A percentile compares a stretch with the other conserved stretches of the same genome.
phyloP scores from a whole-genome alignment of 2,329 filamentous ascomycete genomes.

The Trichophyton rubrum region DNA sequence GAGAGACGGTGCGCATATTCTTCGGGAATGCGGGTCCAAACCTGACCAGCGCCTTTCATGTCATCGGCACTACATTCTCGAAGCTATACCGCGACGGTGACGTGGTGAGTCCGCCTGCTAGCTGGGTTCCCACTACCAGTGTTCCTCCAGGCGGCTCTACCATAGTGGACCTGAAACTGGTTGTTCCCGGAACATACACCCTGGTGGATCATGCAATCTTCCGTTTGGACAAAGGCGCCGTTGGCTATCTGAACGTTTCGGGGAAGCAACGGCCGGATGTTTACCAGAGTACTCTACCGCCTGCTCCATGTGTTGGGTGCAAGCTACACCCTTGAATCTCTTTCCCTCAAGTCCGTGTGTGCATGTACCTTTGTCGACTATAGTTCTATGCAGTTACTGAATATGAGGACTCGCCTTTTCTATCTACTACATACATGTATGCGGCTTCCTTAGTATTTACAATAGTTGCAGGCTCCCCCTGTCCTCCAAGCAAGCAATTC shows the following conservation, averaged over 20 bases:
- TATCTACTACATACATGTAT: too few species aligned
- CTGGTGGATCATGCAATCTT: conserved; percentile 27
- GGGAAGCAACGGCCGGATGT: conserved; percentile 20
- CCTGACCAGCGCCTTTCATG: conserved; percentile 24
- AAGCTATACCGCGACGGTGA: conserved; percentile 23
- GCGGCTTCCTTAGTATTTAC: too few species aligned
- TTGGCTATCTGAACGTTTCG: conserved; percentile 26
- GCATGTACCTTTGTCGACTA: not conserved
- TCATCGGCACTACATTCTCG: conserved; percentile 22
- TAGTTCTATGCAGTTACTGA: not conserved
- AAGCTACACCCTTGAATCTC: conserved; percentile 22
- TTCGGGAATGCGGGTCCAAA: conserved; percentile 28
- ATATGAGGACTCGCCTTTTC: too few species aligned
- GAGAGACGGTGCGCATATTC: conserved; percentile 25
- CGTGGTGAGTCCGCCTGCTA: conserved; percentile 21
- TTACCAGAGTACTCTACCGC: conserved; percentile 18
- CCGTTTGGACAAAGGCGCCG: conserved; percentile 24
- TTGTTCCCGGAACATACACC: conserved; percentile 24
- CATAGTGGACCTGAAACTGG: conserved; percentile 24
- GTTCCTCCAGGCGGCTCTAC: conserved; percentile 21
- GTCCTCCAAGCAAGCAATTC: too few species aligned
- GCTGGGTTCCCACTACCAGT: conserved; percentile 18
- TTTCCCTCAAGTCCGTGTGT: not conserved
- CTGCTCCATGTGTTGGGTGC: conserved; percentile 22
- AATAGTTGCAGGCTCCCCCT: too few species aligned